These are phyloP conservation scores for Rhizopogon salebrosus DNA, from an alignment of 768 basidiomycete genomes.

Conservation along the genomic window DNA sequence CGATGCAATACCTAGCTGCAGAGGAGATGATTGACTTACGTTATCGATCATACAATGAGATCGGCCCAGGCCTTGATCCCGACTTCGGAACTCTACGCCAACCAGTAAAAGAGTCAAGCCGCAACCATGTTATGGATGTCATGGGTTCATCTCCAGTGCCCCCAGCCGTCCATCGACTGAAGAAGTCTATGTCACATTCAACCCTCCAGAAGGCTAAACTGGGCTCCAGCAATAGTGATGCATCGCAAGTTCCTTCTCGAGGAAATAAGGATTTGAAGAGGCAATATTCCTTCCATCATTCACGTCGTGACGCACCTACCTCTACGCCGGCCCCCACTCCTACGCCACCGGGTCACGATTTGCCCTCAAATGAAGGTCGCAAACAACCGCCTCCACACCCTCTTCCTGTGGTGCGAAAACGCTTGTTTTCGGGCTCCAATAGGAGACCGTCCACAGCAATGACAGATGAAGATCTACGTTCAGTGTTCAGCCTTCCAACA, in stretches of 20 bases:
- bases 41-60: conserved; percentile 21
- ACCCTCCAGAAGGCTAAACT: conserved; percentile 34
- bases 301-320: conserved; percentile 46
- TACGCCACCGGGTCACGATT: conserved; percentile 6
- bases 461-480: conserved; percentile 50
- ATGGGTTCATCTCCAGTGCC: neutral
- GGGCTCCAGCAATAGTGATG: conserved; percentile 4
- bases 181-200: conserved; percentile 55
- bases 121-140: neutral
- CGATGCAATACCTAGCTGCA: conserved; percentile 22
- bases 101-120: neutral
- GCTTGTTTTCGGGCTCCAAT: conserved; percentile 62
- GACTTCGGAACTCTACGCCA: neutral
- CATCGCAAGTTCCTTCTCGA: conserved; percentile 11
- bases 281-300: conserved; percentile 61
- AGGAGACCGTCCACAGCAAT: conserved; percentile 49
- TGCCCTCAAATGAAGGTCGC: neutral
- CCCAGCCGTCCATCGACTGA: conserved; percentile 14
- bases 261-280: conserved; percentile 38
- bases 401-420: conserved; percentile 32
- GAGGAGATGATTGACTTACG: conserved; percentile 23
- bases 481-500: conserved; percentile 48
- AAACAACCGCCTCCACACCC: conserved; percentile 1
- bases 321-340: conserved; percentile 11
- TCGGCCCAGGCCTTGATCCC: conserved; percentile 9